A percentile compares a stretch with the other conserved stretches of the same genome.
These are phyloP conservation scores for Chenopodium berlandieri DNA, from an alignment of 148 eudicot genomes.

Conservation along the genomic window DNA sequence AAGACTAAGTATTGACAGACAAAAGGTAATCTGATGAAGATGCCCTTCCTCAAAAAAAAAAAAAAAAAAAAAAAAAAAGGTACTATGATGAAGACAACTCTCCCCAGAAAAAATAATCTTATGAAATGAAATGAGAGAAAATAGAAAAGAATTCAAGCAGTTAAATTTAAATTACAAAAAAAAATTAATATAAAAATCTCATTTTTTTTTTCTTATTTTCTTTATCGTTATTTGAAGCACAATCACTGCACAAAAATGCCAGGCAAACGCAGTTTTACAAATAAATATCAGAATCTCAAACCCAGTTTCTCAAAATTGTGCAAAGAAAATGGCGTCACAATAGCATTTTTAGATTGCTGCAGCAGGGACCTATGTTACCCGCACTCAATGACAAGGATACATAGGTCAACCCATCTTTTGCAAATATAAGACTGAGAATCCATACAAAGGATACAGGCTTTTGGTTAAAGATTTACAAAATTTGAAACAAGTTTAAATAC, in stretches of 20 bases:
- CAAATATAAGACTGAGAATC: no score
- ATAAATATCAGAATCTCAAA: not conserved
- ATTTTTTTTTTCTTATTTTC: no score
- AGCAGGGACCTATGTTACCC: no score
- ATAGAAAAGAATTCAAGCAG: not conserved
- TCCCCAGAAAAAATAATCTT: no score
- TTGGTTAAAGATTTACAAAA: no score
- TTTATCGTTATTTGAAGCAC: not conserved
- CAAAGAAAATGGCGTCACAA: not conserved
- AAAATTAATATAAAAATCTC: not conserved
- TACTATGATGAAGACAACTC: no score
- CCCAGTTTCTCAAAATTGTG: not conserved
- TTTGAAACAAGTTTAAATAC: no score
- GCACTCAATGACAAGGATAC: no score
- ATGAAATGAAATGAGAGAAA: not conserved
- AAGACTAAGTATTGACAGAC: not conserved
- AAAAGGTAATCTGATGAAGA: not conserved
- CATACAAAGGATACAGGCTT: no score
- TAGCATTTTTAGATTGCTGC: not conserved
- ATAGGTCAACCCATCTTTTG: no score
- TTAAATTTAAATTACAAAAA: not conserved
- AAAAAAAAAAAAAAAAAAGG: no score
- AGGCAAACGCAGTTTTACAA: not conserved
- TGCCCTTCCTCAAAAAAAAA: no score
- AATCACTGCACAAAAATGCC: not conserved